These are phyloP conservation scores for Tephrocybe sp. DNA, from an alignment of 768 basidiomycete genomes.

Conservation along the genomic window DNA sequence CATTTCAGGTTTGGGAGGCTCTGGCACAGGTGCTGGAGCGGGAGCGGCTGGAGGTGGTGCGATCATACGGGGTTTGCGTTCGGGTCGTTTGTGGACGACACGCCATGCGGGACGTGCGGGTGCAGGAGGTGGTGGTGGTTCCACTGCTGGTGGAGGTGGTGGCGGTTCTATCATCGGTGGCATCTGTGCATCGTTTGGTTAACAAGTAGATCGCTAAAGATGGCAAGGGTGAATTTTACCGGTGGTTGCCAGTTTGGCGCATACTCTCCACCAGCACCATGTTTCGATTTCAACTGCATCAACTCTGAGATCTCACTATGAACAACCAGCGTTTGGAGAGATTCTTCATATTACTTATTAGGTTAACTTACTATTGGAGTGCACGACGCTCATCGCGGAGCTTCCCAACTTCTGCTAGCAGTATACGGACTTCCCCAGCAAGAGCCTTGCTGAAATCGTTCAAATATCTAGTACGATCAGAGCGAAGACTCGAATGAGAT, in stretches of 20 bases:
- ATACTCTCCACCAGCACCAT: constrained; percentile 79
- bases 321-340: neutral
- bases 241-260: constrained; percentile 69
- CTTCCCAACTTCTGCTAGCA: constrained; percentile 78
- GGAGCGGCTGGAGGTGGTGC: constrained; percentile 20
- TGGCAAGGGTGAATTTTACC: constrained; percentile 29
- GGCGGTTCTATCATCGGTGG: constrained; percentile 30
- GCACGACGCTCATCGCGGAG: constrained; percentile 72
- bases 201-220: neutral
- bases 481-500: too few relatives aligned
- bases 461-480: constrained; percentile 46
- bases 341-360: constrained; percentile 1
- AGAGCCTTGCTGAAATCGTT: constrained; percentile 84
- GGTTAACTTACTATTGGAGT: constrained; percentile 64
- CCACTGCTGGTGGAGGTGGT: constrained; percentile 20
- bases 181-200: neutral
- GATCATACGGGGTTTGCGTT: constrained; percentile 33
- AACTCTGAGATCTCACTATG: constrained; percentile 79
- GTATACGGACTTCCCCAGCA: constrained; percentile 73
- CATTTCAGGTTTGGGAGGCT: constrained; percentile 48
- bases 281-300: constrained; percentile 80
- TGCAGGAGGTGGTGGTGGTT: constrained; percentile 35
- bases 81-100: constrained; percentile 61
- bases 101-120: constrained; percentile 77
- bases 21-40: constrained; percentile 38